Conservation (phyloP, 257 asterid species). For the Solanum peruvianum region DNA sequence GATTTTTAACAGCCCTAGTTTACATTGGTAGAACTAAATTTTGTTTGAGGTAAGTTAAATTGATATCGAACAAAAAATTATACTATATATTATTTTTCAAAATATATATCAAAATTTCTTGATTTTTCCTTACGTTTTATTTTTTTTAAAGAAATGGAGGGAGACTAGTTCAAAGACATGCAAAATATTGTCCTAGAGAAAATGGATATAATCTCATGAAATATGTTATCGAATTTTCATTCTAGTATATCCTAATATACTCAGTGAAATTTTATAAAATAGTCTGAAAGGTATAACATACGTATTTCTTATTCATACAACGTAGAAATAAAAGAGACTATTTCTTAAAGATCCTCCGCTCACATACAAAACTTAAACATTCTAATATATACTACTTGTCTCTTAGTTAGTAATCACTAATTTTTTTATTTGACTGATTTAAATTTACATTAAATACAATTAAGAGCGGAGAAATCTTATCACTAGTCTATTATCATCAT, state of each 20-base stretch:
- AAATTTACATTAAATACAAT: not conserved
- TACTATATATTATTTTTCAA: not conserved
- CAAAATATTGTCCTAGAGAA: not conserved
- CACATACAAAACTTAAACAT: too few species aligned
- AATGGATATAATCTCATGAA: not conserved
- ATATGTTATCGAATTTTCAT: not conserved
- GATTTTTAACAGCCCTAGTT: not conserved
- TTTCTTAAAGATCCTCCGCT: too few species aligned
- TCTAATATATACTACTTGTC: too few species aligned
- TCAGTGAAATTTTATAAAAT: too few species aligned
- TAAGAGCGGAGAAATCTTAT: not conserved
- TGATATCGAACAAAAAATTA: not conserved
- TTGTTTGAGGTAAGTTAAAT: not conserved
- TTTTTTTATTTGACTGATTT: not conserved
- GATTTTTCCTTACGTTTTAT: not conserved
- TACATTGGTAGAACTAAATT: not conserved
- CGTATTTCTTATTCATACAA: not conserved
- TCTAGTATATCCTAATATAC: not conserved
- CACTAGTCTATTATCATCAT: not conserved
- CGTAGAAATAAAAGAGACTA: rapidly evolving
- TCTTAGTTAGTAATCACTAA: not conserved
- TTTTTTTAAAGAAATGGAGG: not conserved
- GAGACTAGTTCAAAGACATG: not conserved
- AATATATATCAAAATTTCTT: not conserved
- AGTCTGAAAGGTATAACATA: not conserved